These are phyloP conservation scores for Crotalaria pallida DNA, from an alignment of 306 rosid species.

Conservation along the genomic window DNA sequence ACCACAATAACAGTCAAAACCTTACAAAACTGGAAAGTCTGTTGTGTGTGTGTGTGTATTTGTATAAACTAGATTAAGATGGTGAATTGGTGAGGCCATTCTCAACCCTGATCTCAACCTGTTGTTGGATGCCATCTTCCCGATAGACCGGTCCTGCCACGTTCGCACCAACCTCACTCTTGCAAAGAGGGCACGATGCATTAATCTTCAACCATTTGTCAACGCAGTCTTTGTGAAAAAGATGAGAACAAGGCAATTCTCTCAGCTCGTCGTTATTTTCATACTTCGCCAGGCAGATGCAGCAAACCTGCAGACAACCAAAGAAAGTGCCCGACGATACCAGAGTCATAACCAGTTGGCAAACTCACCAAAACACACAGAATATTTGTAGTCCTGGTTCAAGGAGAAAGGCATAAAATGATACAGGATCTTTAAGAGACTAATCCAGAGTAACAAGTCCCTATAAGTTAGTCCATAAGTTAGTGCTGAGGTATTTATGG, in stretches of 20 bases:
- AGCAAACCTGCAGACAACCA: constrained; percentile 51
- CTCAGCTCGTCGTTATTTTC: constrained; percentile 60
- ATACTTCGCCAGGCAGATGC: constrained; percentile 64
- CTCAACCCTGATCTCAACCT: constrained; percentile 14
- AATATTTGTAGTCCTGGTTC: neutral
- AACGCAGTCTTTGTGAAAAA: constrained; percentile 66
- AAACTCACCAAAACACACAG: neutral
- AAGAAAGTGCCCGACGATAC: neutral
- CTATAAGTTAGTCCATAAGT: too few relatives aligned
- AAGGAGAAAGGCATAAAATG: neutral
- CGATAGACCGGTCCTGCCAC: constrained; percentile 20
- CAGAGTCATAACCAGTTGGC: neutral
- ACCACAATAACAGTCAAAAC: neutral
- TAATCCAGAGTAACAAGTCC: neutral
- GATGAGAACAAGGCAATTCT: constrained; percentile 62
- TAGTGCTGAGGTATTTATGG: too few relatives aligned
- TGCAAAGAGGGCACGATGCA: constrained; percentile 70
- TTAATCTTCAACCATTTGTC: constrained; percentile 75
- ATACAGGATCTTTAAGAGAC: neutral
- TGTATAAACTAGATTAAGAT: neutral
- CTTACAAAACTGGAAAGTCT: neutral
- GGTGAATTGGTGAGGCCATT: constrained; percentile 8
- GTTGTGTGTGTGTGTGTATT: neutral
- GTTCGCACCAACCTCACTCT: constrained; percentile 43
- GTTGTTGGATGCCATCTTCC: constrained; percentile 26